These are phyloP conservation scores for Alternaria angustiovoidea DNA, from an alignment of 2,329 filamentous ascomycete species.

Conservation along the genomic window DNA sequence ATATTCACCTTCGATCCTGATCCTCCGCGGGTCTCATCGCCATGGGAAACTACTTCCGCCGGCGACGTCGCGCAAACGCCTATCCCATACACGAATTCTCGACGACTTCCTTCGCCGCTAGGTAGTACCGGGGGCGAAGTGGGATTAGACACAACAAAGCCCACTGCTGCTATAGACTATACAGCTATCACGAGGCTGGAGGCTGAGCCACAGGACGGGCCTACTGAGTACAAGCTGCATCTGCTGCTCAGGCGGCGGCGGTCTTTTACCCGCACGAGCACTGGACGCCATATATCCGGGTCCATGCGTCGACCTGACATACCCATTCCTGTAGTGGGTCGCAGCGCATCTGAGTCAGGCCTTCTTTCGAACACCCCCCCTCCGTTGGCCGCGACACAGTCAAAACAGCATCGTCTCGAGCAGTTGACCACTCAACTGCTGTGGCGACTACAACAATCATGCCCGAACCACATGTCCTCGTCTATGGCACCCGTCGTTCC, in stretches of 20 bases:
- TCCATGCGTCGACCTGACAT: slow-evolving; percentile 56
- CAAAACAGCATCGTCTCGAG: slow-evolving; percentile 82
- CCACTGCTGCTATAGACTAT: slow-evolving; percentile 33
- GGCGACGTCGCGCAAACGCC: slow-evolving; percentile 25
- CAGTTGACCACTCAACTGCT: slow-evolving; percentile 94
- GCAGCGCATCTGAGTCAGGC: slow-evolving; percentile 43
- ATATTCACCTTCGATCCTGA: slow-evolving; percentile 96
- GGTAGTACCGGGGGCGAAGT: slow-evolving; percentile 11
- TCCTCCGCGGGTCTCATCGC: slow-evolving; percentile 85
- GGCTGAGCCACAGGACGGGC: slow-evolving; percentile 91
- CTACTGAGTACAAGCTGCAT: slow-evolving; percentile 96
- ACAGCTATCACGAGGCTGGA: slow-evolving; percentile 74
- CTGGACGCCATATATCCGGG: slow-evolving; percentile 62
- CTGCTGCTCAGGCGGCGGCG: slow-evolving; percentile 81
- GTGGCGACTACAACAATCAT: slow-evolving; percentile 95
- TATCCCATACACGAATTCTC: slow-evolving; percentile 26
- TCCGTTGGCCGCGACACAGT: slow-evolving; percentile 66
- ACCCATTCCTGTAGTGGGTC: slow-evolving; percentile 39
- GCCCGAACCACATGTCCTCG: slow-evolving; percentile 84
- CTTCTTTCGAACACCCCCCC: slow-evolving; percentile 46
- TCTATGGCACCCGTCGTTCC: slow-evolving; percentile 79
- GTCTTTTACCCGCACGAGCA: slow-evolving; percentile 76
- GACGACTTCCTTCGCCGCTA: slow-evolving; percentile 22
- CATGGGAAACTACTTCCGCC: slow-evolving; percentile 75
- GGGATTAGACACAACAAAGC: slow-evolving; percentile 6